A percentile compares a stretch with the other conserved stretches of the same genome.
Evolutionary conservation across 495 filamentous ascomycete genomes (phyloP).

Genomic region (Xylaria telfairii): DNA sequence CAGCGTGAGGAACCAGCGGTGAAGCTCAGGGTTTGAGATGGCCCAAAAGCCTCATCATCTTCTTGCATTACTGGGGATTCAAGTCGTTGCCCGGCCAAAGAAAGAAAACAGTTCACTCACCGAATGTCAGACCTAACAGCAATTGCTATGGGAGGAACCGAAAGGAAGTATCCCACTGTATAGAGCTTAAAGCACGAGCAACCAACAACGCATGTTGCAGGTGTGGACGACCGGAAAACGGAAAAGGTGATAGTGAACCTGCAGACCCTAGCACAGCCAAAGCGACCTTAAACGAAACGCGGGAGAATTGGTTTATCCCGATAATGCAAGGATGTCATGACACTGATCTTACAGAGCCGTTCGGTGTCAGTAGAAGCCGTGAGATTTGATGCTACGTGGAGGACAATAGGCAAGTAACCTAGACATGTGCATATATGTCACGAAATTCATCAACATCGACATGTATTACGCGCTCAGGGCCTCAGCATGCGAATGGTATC

Average conservation of each 20-base stretch:
- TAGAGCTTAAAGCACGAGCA: not conserved
- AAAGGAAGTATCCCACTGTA: not conserved
- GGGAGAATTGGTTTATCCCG: not conserved
- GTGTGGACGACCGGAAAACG: not conserved
- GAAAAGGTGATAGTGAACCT: conserved; percentile 1
- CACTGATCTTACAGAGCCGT: not conserved
- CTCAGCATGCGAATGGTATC: conserved; percentile 16
- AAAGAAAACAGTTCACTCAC: conserved; percentile 17
- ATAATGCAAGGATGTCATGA: not conserved
- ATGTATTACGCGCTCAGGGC: conserved; percentile 1
- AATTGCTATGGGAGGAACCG: not conserved
- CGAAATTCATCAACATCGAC: not conserved
- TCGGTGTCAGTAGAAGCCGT: not conserved
- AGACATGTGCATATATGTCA: not conserved
- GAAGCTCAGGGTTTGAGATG: conserved; percentile 23
- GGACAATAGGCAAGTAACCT: not conserved
- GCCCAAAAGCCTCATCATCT: not conserved
- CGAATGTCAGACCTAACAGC: conserved; percentile 8
- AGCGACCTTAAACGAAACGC: conserved; percentile 1
- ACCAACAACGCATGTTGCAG: not conserved
- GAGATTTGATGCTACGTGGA: not conserved
- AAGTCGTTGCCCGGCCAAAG: conserved; percentile 26
- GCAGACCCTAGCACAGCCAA: not conserved
- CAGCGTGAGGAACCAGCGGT: conserved; percentile 26
- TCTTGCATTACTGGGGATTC: not conserved